These are phyloP conservation scores for Exsudoporus frostii DNA, from an alignment of 768 basidiomycete genomes.

Conservation along the genomic window DNA sequence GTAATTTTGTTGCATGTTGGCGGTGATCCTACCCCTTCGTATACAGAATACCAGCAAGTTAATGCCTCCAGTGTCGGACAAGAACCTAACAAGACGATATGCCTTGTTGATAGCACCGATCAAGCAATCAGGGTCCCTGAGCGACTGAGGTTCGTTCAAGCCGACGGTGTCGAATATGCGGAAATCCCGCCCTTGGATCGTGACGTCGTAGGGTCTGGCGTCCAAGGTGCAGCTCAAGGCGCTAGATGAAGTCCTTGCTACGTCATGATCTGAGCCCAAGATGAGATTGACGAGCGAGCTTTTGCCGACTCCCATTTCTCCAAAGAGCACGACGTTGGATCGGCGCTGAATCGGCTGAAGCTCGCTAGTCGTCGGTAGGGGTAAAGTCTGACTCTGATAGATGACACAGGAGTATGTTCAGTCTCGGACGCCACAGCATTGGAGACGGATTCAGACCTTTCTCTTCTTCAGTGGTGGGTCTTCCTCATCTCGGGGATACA, in stretches of 20 bases:
- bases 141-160: slow-evolving; percentile 28
- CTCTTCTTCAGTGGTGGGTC: background rate
- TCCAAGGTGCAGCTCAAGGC: slow-evolving; percentile 36
- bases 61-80: slow-evolving; percentile 35
- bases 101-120: slow-evolving; percentile 32
- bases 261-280: slow-evolving; percentile 16
- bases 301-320: slow-evolving; percentile 35
- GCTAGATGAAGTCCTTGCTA: slow-evolving; percentile 29
- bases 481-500: background rate
- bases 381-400: slow-evolving; percentile 1
- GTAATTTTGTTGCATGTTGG: slow-evolving; percentile 29
- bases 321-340: slow-evolving; percentile 28
- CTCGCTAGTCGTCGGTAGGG: slow-evolving; percentile 7
- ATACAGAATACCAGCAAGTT: slow-evolving; percentile 40
- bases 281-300: slow-evolving; percentile 45
- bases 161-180: slow-evolving; percentile 36
- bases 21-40: slow-evolving; percentile 32
- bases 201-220: slow-evolving; percentile 25
- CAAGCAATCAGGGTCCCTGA: slow-evolving; percentile 24
- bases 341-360: slow-evolving; percentile 9
- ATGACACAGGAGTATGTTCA: slow-evolving; percentile 4
- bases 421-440: background rate
- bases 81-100: slow-evolving; percentile 32
- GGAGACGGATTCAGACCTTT: slow-evolving; percentile 9
- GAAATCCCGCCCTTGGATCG: slow-evolving; percentile 17